Conservation (phyloP, 495 filamentous ascomycete species). For the Lineolata rhizophorae region DNA sequence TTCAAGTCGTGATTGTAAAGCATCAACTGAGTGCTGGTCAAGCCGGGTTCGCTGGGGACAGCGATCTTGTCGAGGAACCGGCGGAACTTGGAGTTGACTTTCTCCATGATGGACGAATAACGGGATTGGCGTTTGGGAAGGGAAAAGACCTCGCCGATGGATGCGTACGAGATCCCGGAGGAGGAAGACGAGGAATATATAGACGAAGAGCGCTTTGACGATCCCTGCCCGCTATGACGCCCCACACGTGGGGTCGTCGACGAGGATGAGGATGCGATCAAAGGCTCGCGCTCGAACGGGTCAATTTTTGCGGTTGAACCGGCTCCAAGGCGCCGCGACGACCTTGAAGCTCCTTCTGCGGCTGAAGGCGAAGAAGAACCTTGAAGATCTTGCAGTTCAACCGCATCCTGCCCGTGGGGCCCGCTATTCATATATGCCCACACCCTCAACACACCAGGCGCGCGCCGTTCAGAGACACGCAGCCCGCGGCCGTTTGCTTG, state of each 20-base stretch:
- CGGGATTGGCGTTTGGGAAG: conserved; percentile 5
- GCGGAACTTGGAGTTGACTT: conserved; percentile 11
- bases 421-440: too few relatives aligned
- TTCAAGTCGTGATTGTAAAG: conserved; percentile 72
- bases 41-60: conserved; percentile 51
- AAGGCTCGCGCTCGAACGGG: conserved; percentile 9
- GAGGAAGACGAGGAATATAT: background rate
- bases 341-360: too few relatives aligned
- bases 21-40: conserved; percentile 74
- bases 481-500: too few relatives aligned
- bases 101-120: conserved; percentile 17
- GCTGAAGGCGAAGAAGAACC: too few relatives aligned
- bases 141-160: too few relatives aligned
- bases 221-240: background rate
- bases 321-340: too few relatives aligned
- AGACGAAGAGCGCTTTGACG: background rate
- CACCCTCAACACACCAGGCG: too few relatives aligned
- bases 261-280: conserved; percentile 6
- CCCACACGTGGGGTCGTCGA: conserved; percentile 1
- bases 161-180: conserved; percentile 1
- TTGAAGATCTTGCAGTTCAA: too few relatives aligned
- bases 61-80: conserved; percentile 31
- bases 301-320: too few relatives aligned
- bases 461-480: too few relatives aligned
- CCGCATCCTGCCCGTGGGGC: too few relatives aligned